These are phyloP conservation scores for Diversispora eburnea DNA, from an alignment of 192 early-diverging fungal genomes.

Conservation along the genomic window DNA sequence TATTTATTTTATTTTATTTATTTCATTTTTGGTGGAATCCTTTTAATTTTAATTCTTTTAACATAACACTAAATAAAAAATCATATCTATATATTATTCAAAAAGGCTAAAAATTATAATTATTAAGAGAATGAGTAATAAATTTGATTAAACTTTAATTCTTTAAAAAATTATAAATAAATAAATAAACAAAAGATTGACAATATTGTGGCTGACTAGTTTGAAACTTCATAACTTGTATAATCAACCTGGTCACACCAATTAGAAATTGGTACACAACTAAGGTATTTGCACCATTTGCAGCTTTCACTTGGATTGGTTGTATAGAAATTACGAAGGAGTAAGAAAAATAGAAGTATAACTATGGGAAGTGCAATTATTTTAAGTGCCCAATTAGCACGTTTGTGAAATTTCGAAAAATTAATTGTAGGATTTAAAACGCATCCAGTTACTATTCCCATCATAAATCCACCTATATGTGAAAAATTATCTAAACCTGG, in stretches of 20 bases:
- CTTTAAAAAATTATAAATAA: too few species aligned
- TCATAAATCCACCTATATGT: slow-evolving; percentile 76
- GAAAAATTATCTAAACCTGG: slow-evolving; percentile 84
- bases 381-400: slow-evolving; percentile 36
- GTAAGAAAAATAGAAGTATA: slow-evolving; percentile 40
- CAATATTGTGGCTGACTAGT: too few species aligned
- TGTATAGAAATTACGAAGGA: slow-evolving; percentile 50
- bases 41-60: too few species aligned
- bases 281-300: slow-evolving; percentile 60
- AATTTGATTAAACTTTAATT: too few species aligned
- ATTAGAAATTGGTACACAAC: slow-evolving; percentile 43
- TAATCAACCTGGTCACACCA: slow-evolving; percentile 45
- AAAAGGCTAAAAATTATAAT: too few species aligned
- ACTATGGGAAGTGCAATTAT: slow-evolving; percentile 39
- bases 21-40: too few species aligned
- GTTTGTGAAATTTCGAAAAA: slow-evolving; percentile 44
- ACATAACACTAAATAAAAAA: too few species aligned
- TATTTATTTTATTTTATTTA: too few species aligned
- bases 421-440: slow-evolving; percentile 70
- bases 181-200: too few species aligned
- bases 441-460: slow-evolving; percentile 61
- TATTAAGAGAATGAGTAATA: too few species aligned
- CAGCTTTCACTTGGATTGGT: slow-evolving; percentile 44
- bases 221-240: too few species aligned
- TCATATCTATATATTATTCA: too few species aligned